phyloP scores from a whole-genome alignment of 2,329 filamentous ascomycete species.

The Ceratocystis papillata region DNA sequence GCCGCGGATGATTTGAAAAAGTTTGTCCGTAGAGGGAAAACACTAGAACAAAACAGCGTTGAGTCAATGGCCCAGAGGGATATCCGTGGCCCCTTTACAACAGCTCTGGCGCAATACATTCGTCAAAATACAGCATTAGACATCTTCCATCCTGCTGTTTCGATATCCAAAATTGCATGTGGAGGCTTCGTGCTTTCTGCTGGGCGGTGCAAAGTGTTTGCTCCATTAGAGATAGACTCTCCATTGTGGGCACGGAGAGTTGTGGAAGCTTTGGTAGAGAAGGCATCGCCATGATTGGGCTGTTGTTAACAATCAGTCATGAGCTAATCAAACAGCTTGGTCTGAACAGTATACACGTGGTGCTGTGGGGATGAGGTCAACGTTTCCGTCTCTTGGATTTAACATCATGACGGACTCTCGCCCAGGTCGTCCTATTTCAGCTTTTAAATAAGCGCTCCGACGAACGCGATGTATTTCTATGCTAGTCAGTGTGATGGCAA shows the following conservation, averaged over 20 bases:
- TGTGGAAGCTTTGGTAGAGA: conserved; percentile 20
- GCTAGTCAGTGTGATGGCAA: too few species aligned
- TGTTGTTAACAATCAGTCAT: background rate
- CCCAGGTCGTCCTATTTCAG: too few species aligned
- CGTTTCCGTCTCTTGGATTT: too few species aligned
- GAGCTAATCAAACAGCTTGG: background rate
- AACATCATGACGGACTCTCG: too few species aligned
- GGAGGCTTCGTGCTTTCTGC: conserved; percentile 47
- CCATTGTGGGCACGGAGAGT: conserved; percentile 20
- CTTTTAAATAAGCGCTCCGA: too few species aligned
- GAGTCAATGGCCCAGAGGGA: conserved; percentile 20
- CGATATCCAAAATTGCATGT: conserved; percentile 44
- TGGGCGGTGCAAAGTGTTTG: conserved; percentile 42
- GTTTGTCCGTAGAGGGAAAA: conserved; percentile 37
- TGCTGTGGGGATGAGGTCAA: background rate
- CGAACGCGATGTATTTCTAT: too few species aligned
- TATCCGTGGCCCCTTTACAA: conserved; percentile 38
- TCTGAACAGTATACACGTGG: background rate
- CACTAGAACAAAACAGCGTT: conserved; percentile 21
- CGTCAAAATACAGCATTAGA: conserved; percentile 45
- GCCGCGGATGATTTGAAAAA: conserved; percentile 38
- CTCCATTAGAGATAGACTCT: conserved; percentile 13
- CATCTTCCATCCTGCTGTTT: conserved; percentile 45
- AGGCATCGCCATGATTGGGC: conserved; percentile 8
- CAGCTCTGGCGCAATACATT: conserved; percentile 42